Evolutionary conservation across 2,329 filamentous ascomycete species (phyloP).

Genomic region (Curvularia sp.): DNA sequence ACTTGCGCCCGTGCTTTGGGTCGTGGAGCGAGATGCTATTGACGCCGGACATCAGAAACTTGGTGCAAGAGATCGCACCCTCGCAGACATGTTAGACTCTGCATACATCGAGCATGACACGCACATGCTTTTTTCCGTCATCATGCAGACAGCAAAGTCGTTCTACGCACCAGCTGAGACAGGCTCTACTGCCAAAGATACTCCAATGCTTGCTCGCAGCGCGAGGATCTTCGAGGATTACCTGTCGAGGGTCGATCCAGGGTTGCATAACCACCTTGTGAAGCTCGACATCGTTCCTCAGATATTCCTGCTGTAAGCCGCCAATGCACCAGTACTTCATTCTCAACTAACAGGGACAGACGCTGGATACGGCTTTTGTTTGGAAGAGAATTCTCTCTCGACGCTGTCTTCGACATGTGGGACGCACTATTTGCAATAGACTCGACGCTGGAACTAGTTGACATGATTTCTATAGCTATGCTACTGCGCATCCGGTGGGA

Average conservation of each 20-base stretch:
- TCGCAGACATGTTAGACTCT: constrained; percentile 67
- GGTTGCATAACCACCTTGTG: constrained; percentile 79
- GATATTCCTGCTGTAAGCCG: constrained; percentile 85
- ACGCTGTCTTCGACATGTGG: constrained; percentile 85
- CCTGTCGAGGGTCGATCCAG: constrained; percentile 79
- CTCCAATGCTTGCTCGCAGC: constrained; percentile 84
- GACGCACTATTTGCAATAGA: constrained; percentile 90
- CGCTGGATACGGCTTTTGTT: constrained; percentile 95
- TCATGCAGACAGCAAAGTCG: constrained; percentile 86
- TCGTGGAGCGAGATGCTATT: constrained; percentile 81
- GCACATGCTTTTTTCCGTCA: constrained; percentile 80
- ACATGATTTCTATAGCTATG: constrained; percentile 94
- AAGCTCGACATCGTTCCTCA: constrained; percentile 91
- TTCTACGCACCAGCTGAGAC: constrained; percentile 78
- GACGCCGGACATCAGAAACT: constrained; percentile 50
- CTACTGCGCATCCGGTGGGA: constrained; percentile 90
- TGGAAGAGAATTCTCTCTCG: constrained; percentile 89
- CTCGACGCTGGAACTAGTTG: constrained; percentile 77
- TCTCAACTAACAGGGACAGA: constrained; percentile 54
- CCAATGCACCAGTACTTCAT: background rate
- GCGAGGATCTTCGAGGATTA: constrained; percentile 85
- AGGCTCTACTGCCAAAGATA: constrained; percentile 51
- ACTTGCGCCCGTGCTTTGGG: constrained; percentile 86
- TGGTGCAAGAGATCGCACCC: constrained; percentile 35
- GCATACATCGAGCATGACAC: constrained; percentile 87